Evolutionary conservation across 2,329 filamentous ascomycete genomes (phyloP).

Genomic region (Venturia oleaginea): DNA sequence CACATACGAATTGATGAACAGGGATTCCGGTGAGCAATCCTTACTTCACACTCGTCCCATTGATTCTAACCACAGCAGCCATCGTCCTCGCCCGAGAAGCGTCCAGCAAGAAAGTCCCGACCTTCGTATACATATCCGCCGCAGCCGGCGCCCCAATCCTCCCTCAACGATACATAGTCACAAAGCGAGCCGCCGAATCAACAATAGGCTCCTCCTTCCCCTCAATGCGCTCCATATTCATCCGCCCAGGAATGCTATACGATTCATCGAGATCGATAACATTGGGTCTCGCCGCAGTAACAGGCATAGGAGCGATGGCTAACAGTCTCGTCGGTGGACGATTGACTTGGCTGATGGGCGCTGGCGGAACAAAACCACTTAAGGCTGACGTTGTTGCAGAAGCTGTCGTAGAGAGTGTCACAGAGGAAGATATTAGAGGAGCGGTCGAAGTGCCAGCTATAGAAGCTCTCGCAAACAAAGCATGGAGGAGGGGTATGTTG

Average conservation of each 20-base stretch:
- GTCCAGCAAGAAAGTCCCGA: conserved; percentile 50
- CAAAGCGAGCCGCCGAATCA: conserved; percentile 83
- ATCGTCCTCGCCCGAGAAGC: conserved; percentile 75
- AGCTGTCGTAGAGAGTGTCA: conserved; percentile 13
- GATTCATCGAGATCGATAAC: conserved; percentile 75
- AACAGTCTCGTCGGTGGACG: conserved; percentile 70
- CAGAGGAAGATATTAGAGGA: conserved; percentile 51
- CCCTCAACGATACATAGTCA: conserved; percentile 76
- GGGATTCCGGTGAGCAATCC: conserved; percentile 53
- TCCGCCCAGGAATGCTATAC: conserved; percentile 83
- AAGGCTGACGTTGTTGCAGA: conserved; percentile 17
- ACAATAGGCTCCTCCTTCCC: conserved; percentile 66
- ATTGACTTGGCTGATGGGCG: conserved; percentile 57
- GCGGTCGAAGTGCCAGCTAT: conserved; percentile 72
- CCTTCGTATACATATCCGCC: conserved; percentile 84
- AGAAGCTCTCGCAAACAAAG: conserved; percentile 68
- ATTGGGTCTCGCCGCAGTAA: conserved; percentile 71
- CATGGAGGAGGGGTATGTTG: conserved; percentile 86
- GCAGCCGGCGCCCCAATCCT: conserved; percentile 77
- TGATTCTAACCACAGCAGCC: conserved; percentile 37
- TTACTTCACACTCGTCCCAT: neutral
- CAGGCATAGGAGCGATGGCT: conserved; percentile 63
- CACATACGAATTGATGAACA: conserved; percentile 96
- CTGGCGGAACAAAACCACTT: conserved; percentile 16
- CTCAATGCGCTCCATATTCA: conserved; percentile 67